Evolutionary conservation across 352 stramenopile genomes (phyloP).

Genomic region (Globisporangium middletonii): DNA sequence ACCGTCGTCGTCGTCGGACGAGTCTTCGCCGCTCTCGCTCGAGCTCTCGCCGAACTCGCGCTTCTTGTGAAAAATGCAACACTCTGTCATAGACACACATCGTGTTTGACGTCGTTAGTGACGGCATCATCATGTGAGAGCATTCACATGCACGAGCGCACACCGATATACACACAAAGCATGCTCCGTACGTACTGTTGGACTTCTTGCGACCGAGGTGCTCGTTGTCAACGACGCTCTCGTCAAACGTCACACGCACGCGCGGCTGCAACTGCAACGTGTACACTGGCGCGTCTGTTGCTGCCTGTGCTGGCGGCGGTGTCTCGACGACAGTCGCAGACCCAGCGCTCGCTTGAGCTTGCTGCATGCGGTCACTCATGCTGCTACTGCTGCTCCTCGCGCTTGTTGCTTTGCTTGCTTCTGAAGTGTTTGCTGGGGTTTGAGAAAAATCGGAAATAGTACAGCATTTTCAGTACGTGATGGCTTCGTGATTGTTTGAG

Average conservation of each 20-base stretch:
- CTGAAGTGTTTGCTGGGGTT: no score
- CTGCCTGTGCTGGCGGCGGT: slow-evolving; percentile 6
- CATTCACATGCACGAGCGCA: neutral
- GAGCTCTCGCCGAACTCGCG: slow-evolving; percentile 89
- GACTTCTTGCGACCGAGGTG: slow-evolving; percentile 88
- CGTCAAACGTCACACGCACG: slow-evolving; percentile 81
- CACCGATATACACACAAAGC: neutral
- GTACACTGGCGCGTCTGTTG: slow-evolving; percentile 36
- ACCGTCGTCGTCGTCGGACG: slow-evolving; percentile 30
- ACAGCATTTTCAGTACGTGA: no score
- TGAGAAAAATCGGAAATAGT: no score
- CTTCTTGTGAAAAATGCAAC: slow-evolving; percentile 93
- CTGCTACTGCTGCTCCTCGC: neutral
- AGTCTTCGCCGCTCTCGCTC: slow-evolving; percentile 85
- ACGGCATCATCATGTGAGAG: neutral
- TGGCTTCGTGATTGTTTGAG: no score
- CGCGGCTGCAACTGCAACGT: slow-evolving; percentile 73
- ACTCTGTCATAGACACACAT: slow-evolving; percentile 41
- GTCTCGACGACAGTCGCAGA: slow-evolving; percentile 25
- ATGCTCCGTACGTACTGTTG: slow-evolving; percentile 73
- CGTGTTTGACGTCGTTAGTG: neutral
- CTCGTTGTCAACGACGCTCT: slow-evolving; percentile 91
- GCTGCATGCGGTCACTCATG: slow-evolving; percentile 30
- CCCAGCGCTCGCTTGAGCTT: slow-evolving; percentile 11
- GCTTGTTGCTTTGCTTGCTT: neutral